Conservation (phyloP, 768 basidiomycete species). For the Tylopilus rubrobrunneus region DNA sequence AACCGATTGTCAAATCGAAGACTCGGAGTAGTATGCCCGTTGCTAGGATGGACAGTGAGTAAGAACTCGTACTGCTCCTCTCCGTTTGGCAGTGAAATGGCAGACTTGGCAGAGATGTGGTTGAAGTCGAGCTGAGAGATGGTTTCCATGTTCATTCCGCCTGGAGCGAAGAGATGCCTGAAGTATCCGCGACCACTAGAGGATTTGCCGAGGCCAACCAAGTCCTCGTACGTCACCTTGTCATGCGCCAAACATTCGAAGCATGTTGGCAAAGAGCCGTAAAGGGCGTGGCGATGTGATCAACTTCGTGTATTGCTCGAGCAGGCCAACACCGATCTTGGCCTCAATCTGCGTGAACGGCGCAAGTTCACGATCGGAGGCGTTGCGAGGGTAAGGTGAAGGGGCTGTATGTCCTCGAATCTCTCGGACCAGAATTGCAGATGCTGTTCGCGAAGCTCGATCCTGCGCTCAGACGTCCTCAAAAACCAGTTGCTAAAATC, state of each 20-base stretch:
- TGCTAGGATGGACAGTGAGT: slow-evolving; percentile 24
- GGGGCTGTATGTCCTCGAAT: slow-evolving; percentile 13
- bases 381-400: slow-evolving; percentile 24
- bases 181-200: slow-evolving; percentile 27
- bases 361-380: slow-evolving; percentile 26
- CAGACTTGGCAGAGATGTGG: slow-evolving; percentile 14
- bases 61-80: slow-evolving; percentile 24
- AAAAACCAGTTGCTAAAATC: slow-evolving; percentile 24
- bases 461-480: slow-evolving; percentile 27
- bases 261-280: slow-evolving; percentile 32
- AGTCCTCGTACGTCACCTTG: slow-evolving; percentile 30
- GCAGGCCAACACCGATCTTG: slow-evolving; percentile 15
- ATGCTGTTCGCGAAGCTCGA: slow-evolving; percentile 23
- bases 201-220: slow-evolving; percentile 25
- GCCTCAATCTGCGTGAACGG: slow-evolving; percentile 28
- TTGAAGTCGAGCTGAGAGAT: slow-evolving; percentile 21
- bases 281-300: slow-evolving; percentile 19
- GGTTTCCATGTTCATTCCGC: slow-evolving; percentile 27
- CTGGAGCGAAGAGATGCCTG: slow-evolving; percentile 30
- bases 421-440: slow-evolving; percentile 24
- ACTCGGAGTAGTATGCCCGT: slow-evolving; percentile 21
- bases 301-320: slow-evolving; percentile 20
- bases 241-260: slow-evolving; percentile 21
- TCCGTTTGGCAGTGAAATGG: slow-evolving; percentile 24
- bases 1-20: slow-evolving; percentile 29